Conservation (phyloP, 345 rosid genomes). For the Populus pruinosa region DNA sequence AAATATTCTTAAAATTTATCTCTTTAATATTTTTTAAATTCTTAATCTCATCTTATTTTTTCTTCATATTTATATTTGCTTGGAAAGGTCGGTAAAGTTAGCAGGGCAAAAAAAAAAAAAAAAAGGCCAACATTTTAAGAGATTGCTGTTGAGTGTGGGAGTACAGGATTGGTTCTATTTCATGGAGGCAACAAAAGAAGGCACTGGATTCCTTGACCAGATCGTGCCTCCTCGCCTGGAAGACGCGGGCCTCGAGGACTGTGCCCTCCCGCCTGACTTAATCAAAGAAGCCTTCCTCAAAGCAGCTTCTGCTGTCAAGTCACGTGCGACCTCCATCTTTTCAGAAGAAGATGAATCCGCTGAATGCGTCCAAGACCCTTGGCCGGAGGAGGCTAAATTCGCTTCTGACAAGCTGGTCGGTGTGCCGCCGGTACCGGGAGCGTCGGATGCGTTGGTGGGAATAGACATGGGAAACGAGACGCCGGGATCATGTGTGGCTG, state of each 20-base stretch:
- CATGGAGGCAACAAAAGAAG: constrained; percentile 19
- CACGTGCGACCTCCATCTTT: constrained; percentile 45
- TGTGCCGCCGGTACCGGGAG: not conserved
- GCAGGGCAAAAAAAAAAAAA: too few relatives aligned
- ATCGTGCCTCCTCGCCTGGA: constrained; percentile 60
- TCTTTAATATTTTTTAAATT: too few relatives aligned
- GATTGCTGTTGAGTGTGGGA: too few relatives aligned
- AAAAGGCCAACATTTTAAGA: too few relatives aligned
- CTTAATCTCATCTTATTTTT: too few relatives aligned
- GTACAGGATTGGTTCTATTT: not conserved
- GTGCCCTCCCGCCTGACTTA: constrained; percentile 62
- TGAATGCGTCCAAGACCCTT: constrained; percentile 19
- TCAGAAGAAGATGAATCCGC: not conserved
- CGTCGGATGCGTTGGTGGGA: constrained; percentile 20
- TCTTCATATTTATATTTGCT: too few relatives aligned
- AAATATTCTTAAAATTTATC: too few relatives aligned
- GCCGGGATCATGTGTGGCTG: constrained; percentile 24
- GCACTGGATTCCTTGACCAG: constrained; percentile 29
- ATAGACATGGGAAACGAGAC: not conserved
- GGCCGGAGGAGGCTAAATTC: constrained; percentile 6
- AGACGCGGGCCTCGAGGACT: constrained; percentile 75
- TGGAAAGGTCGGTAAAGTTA: too few relatives aligned
- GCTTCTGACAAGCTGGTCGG: not conserved
- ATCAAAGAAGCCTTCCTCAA: constrained; percentile 63
- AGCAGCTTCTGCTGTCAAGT: constrained; percentile 57